Conservation (phyloP, 2,329 filamentous ascomycete species). For the Phyllosticta citriasiana region DNA sequence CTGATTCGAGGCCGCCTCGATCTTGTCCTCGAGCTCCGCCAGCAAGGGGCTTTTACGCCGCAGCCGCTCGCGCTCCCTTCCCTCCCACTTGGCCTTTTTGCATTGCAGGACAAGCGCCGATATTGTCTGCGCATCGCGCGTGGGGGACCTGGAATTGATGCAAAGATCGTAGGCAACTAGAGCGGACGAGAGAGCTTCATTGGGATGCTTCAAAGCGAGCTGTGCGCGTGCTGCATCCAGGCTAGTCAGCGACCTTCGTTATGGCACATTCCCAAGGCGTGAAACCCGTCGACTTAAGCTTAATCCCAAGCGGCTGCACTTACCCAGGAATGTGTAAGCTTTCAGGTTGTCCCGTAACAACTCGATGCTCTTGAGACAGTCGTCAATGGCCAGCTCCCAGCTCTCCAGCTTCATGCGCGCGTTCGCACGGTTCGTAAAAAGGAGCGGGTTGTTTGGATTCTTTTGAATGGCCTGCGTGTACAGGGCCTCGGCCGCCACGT, state of each 20-base stretch:
- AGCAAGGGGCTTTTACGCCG: conserved; percentile 51
- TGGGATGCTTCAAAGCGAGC: conserved; percentile 59
- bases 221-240: conserved; percentile 57
- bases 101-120: conserved; percentile 65
- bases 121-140: conserved; percentile 59
- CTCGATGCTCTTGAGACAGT: conserved; percentile 66
- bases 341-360: conserved; percentile 63
- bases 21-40: conserved; percentile 43
- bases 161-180: conserved; percentile 64
- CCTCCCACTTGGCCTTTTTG: conserved; percentile 81
- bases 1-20: conserved; percentile 24
- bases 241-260: background rate
- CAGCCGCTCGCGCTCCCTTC: conserved; percentile 52
- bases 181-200: conserved; percentile 62
- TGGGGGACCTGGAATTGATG: conserved; percentile 44
- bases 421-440: conserved; percentile 87
- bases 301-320: conserved; percentile 8
- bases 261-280: background rate
- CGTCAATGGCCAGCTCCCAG: conserved; percentile 65
- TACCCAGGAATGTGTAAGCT: conserved; percentile 64
- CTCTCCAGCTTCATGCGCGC: conserved; percentile 63
- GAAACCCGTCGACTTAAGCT: background rate
- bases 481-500: conserved; percentile 51
- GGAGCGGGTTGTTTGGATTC: conserved; percentile 64
- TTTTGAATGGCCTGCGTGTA: conserved; percentile 74